Conservation (phyloP, 768 basidiomycete species). For the Kondoa malvinella region DNA sequence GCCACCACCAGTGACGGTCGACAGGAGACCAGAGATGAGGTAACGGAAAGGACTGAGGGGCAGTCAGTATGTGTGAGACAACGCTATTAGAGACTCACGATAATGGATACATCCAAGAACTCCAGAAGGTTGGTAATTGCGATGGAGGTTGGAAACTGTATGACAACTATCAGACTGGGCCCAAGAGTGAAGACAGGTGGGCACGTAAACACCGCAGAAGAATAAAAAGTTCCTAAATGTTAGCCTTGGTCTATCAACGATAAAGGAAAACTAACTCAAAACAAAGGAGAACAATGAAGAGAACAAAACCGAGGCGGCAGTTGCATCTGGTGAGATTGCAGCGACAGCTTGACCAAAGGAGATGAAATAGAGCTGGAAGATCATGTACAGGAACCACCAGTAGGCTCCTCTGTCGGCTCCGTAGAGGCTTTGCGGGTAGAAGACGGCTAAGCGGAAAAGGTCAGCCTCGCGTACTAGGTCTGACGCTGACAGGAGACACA, state of each 20-base stretch:
- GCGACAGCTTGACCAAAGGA: constrained; percentile 48
- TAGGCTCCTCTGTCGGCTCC: constrained; percentile 8
- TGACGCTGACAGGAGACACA: background rate
- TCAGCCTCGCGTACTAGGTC: background rate
- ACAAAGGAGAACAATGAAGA: constrained; percentile 34
- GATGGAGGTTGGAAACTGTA: constrained; percentile 51
- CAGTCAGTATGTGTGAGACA: constrained; percentile 39
- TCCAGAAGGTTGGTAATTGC: constrained; percentile 43
- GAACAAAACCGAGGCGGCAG: constrained; percentile 46
- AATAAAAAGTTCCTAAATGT: too few species aligned
- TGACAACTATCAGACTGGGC: too few species aligned
- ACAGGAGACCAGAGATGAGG: constrained; percentile 39
- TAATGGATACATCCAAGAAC: constrained; percentile 42
- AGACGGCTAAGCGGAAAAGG: background rate
- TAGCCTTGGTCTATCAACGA: background rate
- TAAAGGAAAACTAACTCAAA: background rate
- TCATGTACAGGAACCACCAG: constrained; percentile 32
- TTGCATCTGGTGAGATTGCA: constrained; percentile 44
- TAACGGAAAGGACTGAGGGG: constrained; percentile 43
- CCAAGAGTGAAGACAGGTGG: too few species aligned
- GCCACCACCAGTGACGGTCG: constrained; percentile 19
- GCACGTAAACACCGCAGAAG: too few species aligned
- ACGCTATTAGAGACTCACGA: background rate
- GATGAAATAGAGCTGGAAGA: constrained; percentile 48
- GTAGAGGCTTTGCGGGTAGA: background rate